Base-by-base conservation (phyloP, 2,329 filamentous ascomycete species). In the Penicillium sp. region DNA sequence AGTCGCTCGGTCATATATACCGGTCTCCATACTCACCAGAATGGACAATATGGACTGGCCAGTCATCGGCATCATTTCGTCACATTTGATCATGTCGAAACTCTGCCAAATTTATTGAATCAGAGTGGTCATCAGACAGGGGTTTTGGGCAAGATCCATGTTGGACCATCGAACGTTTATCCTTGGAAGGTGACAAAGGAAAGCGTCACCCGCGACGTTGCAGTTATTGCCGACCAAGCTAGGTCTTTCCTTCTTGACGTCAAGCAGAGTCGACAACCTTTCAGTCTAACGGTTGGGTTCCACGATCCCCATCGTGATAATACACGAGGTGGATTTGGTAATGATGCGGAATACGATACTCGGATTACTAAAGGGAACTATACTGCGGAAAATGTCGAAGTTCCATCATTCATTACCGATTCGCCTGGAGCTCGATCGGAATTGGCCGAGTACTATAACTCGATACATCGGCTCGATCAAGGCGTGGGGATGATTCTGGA, bases 61-160 rank as follows among this genome's bases (percentile, higher is more conserved):
- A 67, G 68, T 25, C 67, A 70, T 10, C 60, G 64, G 44, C 71
- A 75, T 57, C 77, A 80, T 56, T 82, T 83, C 50, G 66, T 72
- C 58, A 82, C 77, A 0, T 78, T 76, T 56, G 72, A 79, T 44
- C 68, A 79, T 57, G 67, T 82, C 27, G 72, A 81, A 46, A 78
- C 77, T 0, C 66, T 69, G 0, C 80, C 80, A 1, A 39, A 57
- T 0, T 55, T 80, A 0, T 74, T 83, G 59, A 72, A 72, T 19
- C 52, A 64, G 2, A 60, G 67, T 1, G 79, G 77, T 1, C 80
- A 81, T 58, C 72, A 68, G 44, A 82, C 80, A 0, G 80, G 78
- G 0, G 77, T 83, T 23, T 65, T 82, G 2, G 78, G 78, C 3
- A 82, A 83, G 61, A 68, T 82, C 0, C 81, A 83, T 47, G 80